These are phyloP conservation scores for Leccinum obscurum DNA, from an alignment of 768 basidiomycete genomes.

Conservation along the genomic window DNA sequence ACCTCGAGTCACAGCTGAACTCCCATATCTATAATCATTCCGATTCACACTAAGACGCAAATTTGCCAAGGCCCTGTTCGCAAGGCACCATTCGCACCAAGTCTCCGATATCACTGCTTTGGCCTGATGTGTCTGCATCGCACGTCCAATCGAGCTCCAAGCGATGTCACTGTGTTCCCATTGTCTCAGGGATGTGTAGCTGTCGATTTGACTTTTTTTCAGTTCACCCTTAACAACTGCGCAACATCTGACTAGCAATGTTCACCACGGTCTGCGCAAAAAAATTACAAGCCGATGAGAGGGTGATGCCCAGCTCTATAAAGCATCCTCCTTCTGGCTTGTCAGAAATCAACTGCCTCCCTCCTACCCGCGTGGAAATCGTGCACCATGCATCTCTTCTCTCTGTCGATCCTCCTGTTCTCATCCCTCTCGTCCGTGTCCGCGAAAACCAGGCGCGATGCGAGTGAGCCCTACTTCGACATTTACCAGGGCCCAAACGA, in stretches of 20 bases:
- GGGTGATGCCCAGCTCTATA: background rate
- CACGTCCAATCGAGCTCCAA: background rate
- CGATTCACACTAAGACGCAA: background rate
- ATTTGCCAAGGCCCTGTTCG: background rate
- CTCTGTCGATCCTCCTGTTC: constrained; percentile 7
- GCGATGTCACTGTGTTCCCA: constrained; percentile 2
- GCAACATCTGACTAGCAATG: background rate
- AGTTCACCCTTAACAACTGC: background rate
- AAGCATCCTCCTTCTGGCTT: background rate
- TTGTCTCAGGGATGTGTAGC: constrained; percentile 2
- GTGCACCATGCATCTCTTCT: constrained; percentile 9
- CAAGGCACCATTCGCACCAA: background rate
- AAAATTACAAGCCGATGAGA: background rate
- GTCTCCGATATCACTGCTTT: background rate
- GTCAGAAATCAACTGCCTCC: constrained; percentile 3
- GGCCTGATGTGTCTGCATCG: background rate
- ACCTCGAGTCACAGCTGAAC: background rate
- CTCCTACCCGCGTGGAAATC: constrained; percentile 5
- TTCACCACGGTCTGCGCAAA: background rate
- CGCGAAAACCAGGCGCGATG: constrained; percentile 8
- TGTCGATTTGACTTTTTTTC: background rate
- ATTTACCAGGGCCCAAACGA: constrained; percentile 13
- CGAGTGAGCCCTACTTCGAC: constrained; percentile 14
- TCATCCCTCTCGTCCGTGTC: constrained; percentile 6
- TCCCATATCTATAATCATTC: background rate